A percentile compares a stretch with the other conserved stretches of the same genome.
These are phyloP conservation scores for Yamagishiella unicocca DNA, from an alignment of 139 green algal genomes.

Conservation along the genomic window DNA sequence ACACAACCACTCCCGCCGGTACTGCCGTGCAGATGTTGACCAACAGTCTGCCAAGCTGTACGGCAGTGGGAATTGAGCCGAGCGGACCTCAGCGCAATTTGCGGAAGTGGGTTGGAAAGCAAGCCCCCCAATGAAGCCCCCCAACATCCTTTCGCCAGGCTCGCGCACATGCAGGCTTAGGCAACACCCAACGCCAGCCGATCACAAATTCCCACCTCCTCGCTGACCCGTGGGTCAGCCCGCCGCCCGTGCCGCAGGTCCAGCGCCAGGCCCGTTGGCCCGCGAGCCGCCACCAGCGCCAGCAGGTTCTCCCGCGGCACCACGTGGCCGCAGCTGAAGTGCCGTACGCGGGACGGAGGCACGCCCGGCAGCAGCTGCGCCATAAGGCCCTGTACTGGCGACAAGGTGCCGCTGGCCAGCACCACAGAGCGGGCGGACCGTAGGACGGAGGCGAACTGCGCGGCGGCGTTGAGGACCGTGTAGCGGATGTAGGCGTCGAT, in stretches of 20 bases:
- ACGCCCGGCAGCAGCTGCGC: constrained; percentile 78
- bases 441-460: constrained; percentile 79
- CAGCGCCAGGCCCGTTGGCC: constrained; percentile 77
- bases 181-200: background rate
- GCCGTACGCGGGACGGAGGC: constrained; percentile 49
- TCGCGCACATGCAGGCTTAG: too few relatives aligned
- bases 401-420: constrained; percentile 93
- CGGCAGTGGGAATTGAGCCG: too few relatives aligned
- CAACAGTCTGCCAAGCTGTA: constrained; percentile 74
- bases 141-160: too few relatives aligned
- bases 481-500: constrained; percentile 70
- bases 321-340: constrained; percentile 93
- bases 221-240: constrained; percentile 57
- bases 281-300: constrained; percentile 69
- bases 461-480: constrained; percentile 93
- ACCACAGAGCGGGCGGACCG: constrained; percentile 78
- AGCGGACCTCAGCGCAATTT: too few relatives aligned
- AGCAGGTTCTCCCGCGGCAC: constrained; percentile 77
- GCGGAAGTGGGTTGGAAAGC: too few relatives aligned
- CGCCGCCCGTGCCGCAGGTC: constrained; percentile 75
- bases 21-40: constrained; percentile 80
- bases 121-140: too few relatives aligned
- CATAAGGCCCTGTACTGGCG: constrained; percentile 73
- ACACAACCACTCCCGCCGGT: constrained; percentile 89
- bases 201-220: constrained; percentile 67